Percentiles rank a stretch among this genome's conserved stretches.
phyloP scores from a whole-genome alignment of 2,329 filamentous ascomycete species.

The Calonectria pseudoturangicola region DNA sequence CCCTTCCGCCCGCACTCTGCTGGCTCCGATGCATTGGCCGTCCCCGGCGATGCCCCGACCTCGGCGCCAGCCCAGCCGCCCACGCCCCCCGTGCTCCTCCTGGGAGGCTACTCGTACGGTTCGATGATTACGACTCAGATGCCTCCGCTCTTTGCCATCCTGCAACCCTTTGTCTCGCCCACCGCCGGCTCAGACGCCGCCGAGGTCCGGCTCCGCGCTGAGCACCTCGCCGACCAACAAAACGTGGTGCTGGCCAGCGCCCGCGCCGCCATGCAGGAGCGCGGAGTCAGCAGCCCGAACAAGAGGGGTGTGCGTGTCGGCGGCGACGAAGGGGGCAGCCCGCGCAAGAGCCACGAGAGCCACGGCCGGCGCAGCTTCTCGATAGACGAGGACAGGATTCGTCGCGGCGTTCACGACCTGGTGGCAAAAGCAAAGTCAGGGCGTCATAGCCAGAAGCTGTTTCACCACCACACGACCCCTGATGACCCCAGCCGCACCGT shows the following conservation, averaged over 20 bases:
- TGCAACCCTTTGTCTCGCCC: conserved; percentile 74
- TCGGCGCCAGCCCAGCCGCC: conserved; percentile 21
- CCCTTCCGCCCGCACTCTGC: conserved; percentile 55
- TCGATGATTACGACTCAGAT: conserved; percentile 86
- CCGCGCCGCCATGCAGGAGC: conserved; percentile 57
- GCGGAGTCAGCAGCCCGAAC: conserved; percentile 52
- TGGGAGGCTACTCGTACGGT: conserved; percentile 94
- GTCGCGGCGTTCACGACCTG: conserved; percentile 68
- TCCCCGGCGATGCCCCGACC: conserved; percentile 14
- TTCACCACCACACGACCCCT: conserved; percentile 26
- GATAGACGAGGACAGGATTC: conserved; percentile 68
- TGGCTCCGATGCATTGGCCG: conserved; percentile 19
- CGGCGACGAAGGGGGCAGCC: conserved; percentile 66
- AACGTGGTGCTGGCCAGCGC: conserved; percentile 66
- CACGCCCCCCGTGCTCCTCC: conserved; percentile 67
- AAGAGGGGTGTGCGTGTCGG: conserved; percentile 68
- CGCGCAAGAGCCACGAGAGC: conserved; percentile 63
- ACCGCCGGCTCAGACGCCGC: conserved; percentile 74
- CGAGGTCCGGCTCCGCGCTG: conserved; percentile 82
- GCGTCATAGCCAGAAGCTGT: conserved; percentile 44
- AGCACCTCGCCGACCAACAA: conserved; percentile 79
- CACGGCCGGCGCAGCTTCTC: conserved; percentile 60
- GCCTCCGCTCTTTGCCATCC: conserved; percentile 76
- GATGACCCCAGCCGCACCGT: conserved; percentile 37
- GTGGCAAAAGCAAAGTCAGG: conserved; percentile 62